Evolutionary conservation across 129 eudicot genomes (phyloP).

Genomic region (Erigeron canadensis): DNA sequence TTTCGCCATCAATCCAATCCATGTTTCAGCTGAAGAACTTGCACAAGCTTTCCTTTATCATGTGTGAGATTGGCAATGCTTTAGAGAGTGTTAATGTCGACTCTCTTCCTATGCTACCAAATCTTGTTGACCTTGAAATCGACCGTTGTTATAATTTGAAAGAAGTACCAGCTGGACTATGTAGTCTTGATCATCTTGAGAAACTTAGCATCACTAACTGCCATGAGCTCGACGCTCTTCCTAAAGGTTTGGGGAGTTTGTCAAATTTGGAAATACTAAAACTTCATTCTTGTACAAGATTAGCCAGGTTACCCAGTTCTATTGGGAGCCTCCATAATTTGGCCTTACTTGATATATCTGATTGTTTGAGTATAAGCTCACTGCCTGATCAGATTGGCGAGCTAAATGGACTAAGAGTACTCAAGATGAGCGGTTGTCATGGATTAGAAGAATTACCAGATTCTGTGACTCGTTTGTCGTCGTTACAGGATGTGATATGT

Average conservation of each 20-base stretch:
- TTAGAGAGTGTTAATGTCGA: conserved; percentile 21
- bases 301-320: conserved; percentile 17
- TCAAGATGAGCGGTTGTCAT: conserved; percentile 34
- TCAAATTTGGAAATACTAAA: conserved; percentile 28
- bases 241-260: conserved; percentile 27
- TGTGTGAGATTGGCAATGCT: conserved; percentile 46
- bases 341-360: conserved; percentile 30
- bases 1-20: conserved; percentile 33
- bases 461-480: conserved; percentile 23
- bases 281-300: conserved; percentile 33
- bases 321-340: conserved; percentile 18
- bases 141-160: conserved; percentile 45
- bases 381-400: conserved; percentile 33
- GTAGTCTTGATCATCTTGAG: conserved; percentile 32
- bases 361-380: conserved; percentile 31
- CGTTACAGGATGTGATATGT: conserved; percentile 35
- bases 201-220: conserved; percentile 50
- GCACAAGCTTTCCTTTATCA: conserved; percentile 44
- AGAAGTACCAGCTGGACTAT: conserved; percentile 32
- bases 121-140: conserved; percentile 41
- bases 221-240: conserved; percentile 46
- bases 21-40: conserved; percentile 31
- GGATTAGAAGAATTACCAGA: conserved; percentile 40
- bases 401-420: conserved; percentile 24
- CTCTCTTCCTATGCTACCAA: conserved; percentile 28